Conservation (phyloP, 2,329 filamentous ascomycete genomes). For the Diaporthe helianthi region DNA sequence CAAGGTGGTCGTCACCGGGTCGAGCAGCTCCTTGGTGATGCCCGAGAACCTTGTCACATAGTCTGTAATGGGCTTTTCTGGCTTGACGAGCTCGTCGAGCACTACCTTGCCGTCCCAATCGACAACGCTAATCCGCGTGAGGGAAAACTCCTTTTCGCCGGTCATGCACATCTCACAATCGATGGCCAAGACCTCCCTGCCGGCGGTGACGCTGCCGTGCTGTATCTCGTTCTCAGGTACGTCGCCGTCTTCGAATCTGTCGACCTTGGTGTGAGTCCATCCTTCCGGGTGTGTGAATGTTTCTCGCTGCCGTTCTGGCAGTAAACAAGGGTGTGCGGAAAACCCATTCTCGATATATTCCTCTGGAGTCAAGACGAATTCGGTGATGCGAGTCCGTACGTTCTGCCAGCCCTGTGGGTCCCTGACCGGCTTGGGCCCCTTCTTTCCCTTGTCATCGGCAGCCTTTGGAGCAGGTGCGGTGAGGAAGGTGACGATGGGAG, state of each 20-base stretch:
- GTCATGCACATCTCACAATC: slow-evolving; percentile 99
- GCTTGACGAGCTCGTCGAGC: slow-evolving; percentile 92
- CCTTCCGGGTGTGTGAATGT: slow-evolving; percentile 67
- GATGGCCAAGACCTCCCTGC: slow-evolving; percentile 78
- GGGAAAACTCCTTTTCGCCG: slow-evolving; percentile 76
- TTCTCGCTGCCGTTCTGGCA: slow-evolving; percentile 63
- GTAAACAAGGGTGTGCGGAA: slow-evolving; percentile 79
- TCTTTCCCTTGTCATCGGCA: slow-evolving; percentile 68
- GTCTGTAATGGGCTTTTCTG: slow-evolving; percentile 84
- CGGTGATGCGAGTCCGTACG: slow-evolving; percentile 80
- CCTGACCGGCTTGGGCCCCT: slow-evolving; percentile 64
- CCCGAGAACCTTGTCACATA: slow-evolving; percentile 93
- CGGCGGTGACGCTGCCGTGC: slow-evolving; percentile 82
- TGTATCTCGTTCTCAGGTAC: slow-evolving; percentile 76
- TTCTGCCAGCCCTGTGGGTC: slow-evolving; percentile 74
- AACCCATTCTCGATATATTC: slow-evolving; percentile 87
- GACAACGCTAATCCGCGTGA: slow-evolving; percentile 88
- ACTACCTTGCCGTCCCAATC: slow-evolving; percentile 84
- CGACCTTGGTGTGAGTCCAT: slow-evolving; percentile 83
- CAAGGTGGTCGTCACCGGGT: slow-evolving; percentile 82
- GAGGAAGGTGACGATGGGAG: slow-evolving; percentile 85
- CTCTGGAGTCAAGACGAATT: slow-evolving; percentile 74
- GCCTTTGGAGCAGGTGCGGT: slow-evolving; percentile 74
- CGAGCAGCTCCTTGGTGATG: slow-evolving; percentile 86
- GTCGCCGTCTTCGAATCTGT: slow-evolving; percentile 69